These are phyloP conservation scores for Schwanniomyces occidentalis DNA, from an alignment of 805 yeast genomes.

Conservation along the genomic window DNA sequence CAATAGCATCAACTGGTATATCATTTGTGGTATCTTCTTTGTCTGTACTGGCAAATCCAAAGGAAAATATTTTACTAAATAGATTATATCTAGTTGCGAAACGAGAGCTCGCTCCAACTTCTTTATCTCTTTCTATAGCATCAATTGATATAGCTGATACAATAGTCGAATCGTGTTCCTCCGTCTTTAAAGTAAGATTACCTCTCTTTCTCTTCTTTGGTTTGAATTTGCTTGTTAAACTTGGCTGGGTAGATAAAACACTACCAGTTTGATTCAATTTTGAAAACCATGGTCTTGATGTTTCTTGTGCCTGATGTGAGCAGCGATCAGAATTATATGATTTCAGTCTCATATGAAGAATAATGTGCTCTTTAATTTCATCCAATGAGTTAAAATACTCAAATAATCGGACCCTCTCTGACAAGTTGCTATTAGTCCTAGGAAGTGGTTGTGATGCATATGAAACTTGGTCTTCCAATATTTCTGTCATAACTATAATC, in stretches of 20 bases:
- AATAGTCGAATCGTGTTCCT: neutral
- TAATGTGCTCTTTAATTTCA: neutral
- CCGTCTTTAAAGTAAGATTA: conserved; percentile 6
- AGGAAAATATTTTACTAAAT: no score
- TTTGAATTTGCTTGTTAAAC: conserved; percentile 9
- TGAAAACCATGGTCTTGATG: no score
- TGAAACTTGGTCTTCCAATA: conserved; percentile 8
- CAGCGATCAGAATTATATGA: no score
- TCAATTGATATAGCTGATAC: no score
- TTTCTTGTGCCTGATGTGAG: no score
- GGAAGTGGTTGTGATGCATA: conserved; percentile 1
- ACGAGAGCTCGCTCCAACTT: no score
- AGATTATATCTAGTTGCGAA: no score
- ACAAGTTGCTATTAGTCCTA: neutral
- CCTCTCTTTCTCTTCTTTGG: conserved; percentile 12
- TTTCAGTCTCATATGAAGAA: neutral
- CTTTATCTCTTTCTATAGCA: no score
- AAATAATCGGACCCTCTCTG: conserved; percentile 1
- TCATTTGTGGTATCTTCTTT: no score
- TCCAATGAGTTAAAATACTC: conserved; percentile 5
- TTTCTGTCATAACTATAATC: conserved; percentile 2
- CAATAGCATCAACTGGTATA: no score
- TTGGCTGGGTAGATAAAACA: conserved; percentile 1
- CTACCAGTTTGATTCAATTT: no score
- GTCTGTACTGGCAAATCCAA: no score